These are phyloP conservation scores for Striga asiatica DNA, from an alignment of 257 asterid genomes.

Conservation along the genomic window DNA sequence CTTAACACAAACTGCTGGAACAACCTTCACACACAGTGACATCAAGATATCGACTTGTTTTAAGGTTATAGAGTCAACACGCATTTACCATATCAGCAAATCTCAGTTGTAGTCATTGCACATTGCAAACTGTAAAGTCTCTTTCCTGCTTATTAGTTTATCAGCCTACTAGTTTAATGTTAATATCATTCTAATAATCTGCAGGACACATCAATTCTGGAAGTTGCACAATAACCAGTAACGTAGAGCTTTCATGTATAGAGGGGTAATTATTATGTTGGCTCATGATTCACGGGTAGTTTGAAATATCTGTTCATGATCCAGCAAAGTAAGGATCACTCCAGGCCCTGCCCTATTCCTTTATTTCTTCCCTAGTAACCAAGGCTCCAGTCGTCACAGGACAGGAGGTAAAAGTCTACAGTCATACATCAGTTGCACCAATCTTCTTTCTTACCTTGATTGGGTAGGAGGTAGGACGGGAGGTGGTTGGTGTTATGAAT, in stretches of 20 bases:
- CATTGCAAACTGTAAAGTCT: neutral
- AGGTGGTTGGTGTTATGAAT: neutral
- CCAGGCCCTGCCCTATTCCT: neutral
- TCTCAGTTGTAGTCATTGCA: neutral
- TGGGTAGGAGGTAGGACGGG: neutral
- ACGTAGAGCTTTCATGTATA: neutral
- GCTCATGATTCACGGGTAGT: too few species aligned
- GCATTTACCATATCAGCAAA: neutral
- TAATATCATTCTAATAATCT: constrained; percentile 7
- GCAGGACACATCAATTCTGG: neutral
- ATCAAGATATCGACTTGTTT: neutral
- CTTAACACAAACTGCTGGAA: constrained; percentile 10
- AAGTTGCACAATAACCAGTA: neutral
- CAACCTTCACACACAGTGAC: constrained; percentile 3
- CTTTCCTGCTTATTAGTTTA: neutral
- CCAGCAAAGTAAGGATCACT: constrained; percentile 11
- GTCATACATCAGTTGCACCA: neutral
- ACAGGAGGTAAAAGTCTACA: neutral
- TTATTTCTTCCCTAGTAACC: neutral
- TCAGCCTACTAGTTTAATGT: neutral
- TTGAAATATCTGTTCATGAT: constrained; percentile 2
- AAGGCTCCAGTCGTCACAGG: neutral
- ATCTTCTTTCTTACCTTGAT: constrained; percentile 8
- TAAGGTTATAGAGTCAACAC: neutral
- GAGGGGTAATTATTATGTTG: constrained; percentile 6